Base-by-base conservation (phyloP, 1,284 basidiomycete species). In the Apiotrichum porosum region DNA sequence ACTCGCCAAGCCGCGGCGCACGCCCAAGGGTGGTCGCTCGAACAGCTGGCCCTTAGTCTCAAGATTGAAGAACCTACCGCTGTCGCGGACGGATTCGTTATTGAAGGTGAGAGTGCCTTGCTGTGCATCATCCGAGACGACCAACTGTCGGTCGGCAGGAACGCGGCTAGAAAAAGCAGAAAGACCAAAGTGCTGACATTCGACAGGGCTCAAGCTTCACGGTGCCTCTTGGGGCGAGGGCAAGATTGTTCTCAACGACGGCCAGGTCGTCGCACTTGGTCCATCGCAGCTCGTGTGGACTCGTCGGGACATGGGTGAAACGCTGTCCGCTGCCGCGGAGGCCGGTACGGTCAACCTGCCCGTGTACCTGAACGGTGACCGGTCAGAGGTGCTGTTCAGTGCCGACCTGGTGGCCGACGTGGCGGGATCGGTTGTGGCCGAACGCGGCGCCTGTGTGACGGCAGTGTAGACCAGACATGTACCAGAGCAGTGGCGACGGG, bases 1-100 rank as follows among this genome's bases (percentile, higher is more conserved):
- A 93, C 90, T 2, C 80, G 92, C 44, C 93, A 97, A 72, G 83
- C 86, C 15, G 85, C 92, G 9, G 92, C 92, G 2, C 91, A 95
- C 68, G 80, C 83, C 47, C 90, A 87, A 74, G 83, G 83, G 56
- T 88, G 87, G 84, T 92, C 88, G 69, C 76, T 97, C 55, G 92
- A 97, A 72, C 90, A 88, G n/a, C 71, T 95, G 57, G 78, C 81
- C 47, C 73, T 97, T 36, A 75, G 83, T 48, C 76, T 97, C 17
- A 85, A 88, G 52, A 81, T 95, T 36, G 88, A 88, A 60, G 31
- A 42, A 22, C 31, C 41, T 3, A 84, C 81, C 58, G 82, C 84
- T 53, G 81, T n/a, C n/a, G n/a, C 82, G 1, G 78, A 80, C 49
- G 83, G 85, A 4, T 94, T 91, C 71, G 81, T 85, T 39, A 78